Conservation (phyloP, 225 moss, liverwort and hornwort genomes). For the Asterella californica region DNA sequence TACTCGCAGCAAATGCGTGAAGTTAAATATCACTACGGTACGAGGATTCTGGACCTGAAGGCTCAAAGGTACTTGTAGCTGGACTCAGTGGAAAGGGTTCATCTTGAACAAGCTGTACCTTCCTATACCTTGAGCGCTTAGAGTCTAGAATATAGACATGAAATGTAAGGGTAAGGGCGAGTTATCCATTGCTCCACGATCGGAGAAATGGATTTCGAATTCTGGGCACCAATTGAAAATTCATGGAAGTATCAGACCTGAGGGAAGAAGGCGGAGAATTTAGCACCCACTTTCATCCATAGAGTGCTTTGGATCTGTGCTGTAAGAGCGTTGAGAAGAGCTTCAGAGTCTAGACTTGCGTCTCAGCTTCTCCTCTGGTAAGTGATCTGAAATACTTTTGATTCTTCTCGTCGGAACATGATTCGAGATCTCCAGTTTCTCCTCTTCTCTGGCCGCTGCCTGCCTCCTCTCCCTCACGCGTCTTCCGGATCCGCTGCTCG, state of each 20-base stretch:
- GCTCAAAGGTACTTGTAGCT: too few species aligned
- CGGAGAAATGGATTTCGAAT: too few species aligned
- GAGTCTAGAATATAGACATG: too few species aligned
- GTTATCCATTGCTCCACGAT: too few species aligned
- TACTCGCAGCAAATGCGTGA: too few species aligned
- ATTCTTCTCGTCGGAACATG: neutral
- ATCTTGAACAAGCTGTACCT: too few species aligned
- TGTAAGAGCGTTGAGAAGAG: neutral
- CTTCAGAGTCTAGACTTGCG: slow-evolving; percentile 12
- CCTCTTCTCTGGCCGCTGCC: neutral
- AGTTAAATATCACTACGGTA: too few species aligned
- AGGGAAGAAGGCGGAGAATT: slow-evolving; percentile 4
- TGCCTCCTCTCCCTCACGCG: slow-evolving; percentile 16
- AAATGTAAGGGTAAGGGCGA: too few species aligned
- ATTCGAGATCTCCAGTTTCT: slow-evolving; percentile 11
- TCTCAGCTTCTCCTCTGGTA: slow-evolving; percentile 14
- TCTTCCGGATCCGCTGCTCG: neutral
- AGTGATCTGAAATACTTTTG: neutral
- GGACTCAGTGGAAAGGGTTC: too few species aligned
- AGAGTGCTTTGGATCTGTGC: slow-evolving; percentile 2
- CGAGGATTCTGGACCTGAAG: too few species aligned
- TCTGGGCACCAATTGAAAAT: too few species aligned
- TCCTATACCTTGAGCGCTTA: too few species aligned
- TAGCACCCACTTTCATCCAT: slow-evolving; percentile 12
- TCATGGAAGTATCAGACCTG: neutral